These are phyloP conservation scores for Geranium brycei DNA, from an alignment of 345 rosid genomes.

Conservation along the genomic window DNA sequence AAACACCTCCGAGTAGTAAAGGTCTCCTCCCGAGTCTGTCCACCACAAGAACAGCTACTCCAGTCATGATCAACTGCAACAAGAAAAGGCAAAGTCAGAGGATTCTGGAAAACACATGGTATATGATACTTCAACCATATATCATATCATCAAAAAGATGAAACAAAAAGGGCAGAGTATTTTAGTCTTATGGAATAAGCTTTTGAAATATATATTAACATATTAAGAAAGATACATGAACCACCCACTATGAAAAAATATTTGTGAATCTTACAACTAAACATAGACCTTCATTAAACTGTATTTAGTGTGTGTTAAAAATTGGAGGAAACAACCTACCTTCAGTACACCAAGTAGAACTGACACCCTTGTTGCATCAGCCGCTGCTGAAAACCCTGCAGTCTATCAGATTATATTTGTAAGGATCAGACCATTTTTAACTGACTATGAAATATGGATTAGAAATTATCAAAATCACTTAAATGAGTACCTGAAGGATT, in stretches of 20 bases:
- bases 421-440: not conserved
- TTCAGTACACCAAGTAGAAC: slow-evolving; percentile 75
- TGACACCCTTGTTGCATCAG: slow-evolving; percentile 95
- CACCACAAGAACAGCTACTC: slow-evolving; percentile 65
- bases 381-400: slow-evolving; percentile 92
- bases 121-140: too few relatives aligned
- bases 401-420: slow-evolving; percentile 31
- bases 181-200: too few relatives aligned
- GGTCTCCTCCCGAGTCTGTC: slow-evolving; percentile 96
- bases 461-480: not conserved
- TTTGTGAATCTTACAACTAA: too few relatives aligned
- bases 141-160: too few relatives aligned
- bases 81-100: slow-evolving; percentile 8
- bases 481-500: slow-evolving; percentile 54
- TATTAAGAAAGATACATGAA: too few relatives aligned
- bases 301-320: not conserved
- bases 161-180: too few relatives aligned
- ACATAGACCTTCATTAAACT: too few relatives aligned
- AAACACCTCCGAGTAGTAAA: slow-evolving; percentile 72
- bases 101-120: too few relatives aligned
- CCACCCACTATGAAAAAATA: too few relatives aligned
- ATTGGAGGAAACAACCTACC: slow-evolving; percentile 25
- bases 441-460: not conserved
- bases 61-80: slow-evolving; percentile 83
- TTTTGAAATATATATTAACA: too few relatives aligned